These are phyloP conservation scores for Vaccinium vitisidaea DNA, from an alignment of 148 eudicot genomes.

Conservation along the genomic window DNA sequence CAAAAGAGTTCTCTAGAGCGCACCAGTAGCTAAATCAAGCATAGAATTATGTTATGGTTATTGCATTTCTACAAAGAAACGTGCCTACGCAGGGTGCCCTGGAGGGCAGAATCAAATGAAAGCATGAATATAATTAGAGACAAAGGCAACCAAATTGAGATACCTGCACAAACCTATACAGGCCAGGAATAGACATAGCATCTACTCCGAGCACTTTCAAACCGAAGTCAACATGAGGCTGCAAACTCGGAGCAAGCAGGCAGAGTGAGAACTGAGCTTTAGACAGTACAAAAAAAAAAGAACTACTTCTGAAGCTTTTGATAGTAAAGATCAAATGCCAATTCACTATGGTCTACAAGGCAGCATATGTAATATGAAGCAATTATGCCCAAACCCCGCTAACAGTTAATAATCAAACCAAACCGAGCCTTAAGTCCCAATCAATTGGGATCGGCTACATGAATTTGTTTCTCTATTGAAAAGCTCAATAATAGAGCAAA, in stretches of 20 bases:
- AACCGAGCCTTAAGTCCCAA: too few species aligned
- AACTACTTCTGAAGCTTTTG: not conserved
- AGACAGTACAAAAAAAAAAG: not conserved
- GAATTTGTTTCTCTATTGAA: too few species aligned
- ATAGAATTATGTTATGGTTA: not conserved
- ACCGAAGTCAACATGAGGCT: slow-evolving; percentile 98
- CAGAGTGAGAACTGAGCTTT: not conserved
- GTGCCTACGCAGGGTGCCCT: not conserved
- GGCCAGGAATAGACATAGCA: slow-evolving; percentile 92
- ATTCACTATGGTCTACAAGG: not conserved
- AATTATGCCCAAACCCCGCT: too few species aligned
- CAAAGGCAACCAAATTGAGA: not conserved
- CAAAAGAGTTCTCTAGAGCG: not conserved
- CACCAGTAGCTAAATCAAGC: not conserved
- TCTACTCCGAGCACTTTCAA: slow-evolving; percentile 88
- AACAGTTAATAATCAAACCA: too few species aligned
- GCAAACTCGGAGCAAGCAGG: slow-evolving; percentile 28
- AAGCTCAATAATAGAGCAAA: not conserved
- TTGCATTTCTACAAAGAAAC: not conserved
- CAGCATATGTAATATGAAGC: not conserved
- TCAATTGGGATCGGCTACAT: too few species aligned
- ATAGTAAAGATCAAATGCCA: not conserved
- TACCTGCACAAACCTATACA: slow-evolving; percentile 88
- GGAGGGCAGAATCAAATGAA: not conserved
- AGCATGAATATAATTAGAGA: not conserved